phyloP scores from a whole-genome alignment of 2,329 filamentous ascomycete genomes.

The Blastomyces gilchristii region DNA sequence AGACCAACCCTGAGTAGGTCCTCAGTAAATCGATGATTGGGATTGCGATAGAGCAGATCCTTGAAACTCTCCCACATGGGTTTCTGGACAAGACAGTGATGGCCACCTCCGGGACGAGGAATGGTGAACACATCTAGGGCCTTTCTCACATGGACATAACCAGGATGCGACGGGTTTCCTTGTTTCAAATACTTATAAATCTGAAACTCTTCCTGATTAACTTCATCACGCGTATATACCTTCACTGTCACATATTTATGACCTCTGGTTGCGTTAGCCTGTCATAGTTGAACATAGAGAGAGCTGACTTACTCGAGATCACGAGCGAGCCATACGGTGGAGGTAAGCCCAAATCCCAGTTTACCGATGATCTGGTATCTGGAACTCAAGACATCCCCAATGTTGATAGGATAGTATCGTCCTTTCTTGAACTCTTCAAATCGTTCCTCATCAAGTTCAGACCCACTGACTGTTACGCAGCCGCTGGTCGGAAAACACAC shows the following conservation, averaged over 20 bases:
- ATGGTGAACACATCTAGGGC: conserved; percentile 27
- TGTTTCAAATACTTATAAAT: conserved; percentile 23
- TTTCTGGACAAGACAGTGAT: conserved; percentile 28
- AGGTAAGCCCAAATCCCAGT: conserved; percentile 23
- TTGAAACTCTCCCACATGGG: conserved; percentile 34
- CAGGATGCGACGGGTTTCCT: conserved; percentile 21
- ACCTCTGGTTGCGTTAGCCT: conserved; percentile 15
- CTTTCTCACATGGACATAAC: conserved; percentile 22
- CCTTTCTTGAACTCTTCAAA: conserved; percentile 17
- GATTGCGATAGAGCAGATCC: conserved; percentile 31
- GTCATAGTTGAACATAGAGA: conserved; percentile 7
- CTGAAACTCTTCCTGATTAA: conserved; percentile 19
- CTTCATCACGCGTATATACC: conserved; percentile 18
- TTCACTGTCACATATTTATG: conserved; percentile 21
- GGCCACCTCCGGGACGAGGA: conserved; percentile 17
- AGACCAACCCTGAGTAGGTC: conserved; percentile 23
- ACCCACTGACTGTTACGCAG: conserved; percentile 16
- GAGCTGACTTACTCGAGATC: conserved; percentile 20
- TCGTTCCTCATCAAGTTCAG: conserved; percentile 18
- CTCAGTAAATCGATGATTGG: conserved; percentile 29
- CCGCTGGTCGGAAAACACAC: conserved; percentile 18
- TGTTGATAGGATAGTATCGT: conserved; percentile 25
- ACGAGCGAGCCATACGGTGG: conserved; percentile 25
- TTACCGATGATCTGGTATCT: conserved; percentile 24
- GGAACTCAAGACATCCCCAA: conserved; percentile 23